Evolutionary conservation across 2,329 filamentous ascomycete genomes (phyloP).

Genomic region (Ophiostoma ips): DNA sequence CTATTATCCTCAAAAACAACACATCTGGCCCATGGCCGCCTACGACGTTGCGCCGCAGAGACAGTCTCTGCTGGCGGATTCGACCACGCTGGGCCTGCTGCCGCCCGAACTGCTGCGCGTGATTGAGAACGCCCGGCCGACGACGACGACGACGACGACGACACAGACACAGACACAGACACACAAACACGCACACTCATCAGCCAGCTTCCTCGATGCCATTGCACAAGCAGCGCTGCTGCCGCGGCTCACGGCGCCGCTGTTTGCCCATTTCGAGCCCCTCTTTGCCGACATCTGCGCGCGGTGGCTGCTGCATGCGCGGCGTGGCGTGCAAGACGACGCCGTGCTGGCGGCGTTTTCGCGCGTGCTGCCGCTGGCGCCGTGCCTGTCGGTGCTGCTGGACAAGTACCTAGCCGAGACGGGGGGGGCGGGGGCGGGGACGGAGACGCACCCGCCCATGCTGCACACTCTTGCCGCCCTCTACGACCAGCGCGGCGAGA

Average conservation of each 20-base stretch:
- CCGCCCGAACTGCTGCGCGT: slow-evolving; percentile 56
- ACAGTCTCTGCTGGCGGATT: slow-evolving; percentile 41
- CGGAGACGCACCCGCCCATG: background rate
- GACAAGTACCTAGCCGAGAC: slow-evolving; percentile 28
- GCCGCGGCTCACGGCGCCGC: slow-evolving; percentile 52
- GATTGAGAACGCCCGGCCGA: slow-evolving; percentile 43
- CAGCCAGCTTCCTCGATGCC: slow-evolving; percentile 49
- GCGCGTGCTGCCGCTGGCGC: slow-evolving; percentile 67
- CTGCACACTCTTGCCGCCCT: slow-evolving; percentile 1
- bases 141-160: background rate
- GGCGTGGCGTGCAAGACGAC: slow-evolving; percentile 24
- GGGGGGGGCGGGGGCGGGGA: background rate
- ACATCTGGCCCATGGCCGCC: slow-evolving; percentile 32
- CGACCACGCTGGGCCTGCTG: slow-evolving; percentile 42
- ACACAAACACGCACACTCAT: background rate
- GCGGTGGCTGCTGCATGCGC: slow-evolving; percentile 50
- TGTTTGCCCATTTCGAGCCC: slow-evolving; percentile 62
- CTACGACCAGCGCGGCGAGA: slow-evolving; percentile 1
- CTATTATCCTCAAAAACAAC: background rate
- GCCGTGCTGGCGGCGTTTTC: slow-evolving; percentile 58
- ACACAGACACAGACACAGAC: background rate
- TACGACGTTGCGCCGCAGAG: slow-evolving; percentile 42
- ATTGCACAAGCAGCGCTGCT: slow-evolving; percentile 57
- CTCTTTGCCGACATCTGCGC: slow-evolving; percentile 73
- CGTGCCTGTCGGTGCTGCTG: slow-evolving; percentile 62